Evolutionary conservation across 768 basidiomycete species (phyloP), one percentile per base, ranked within the genome.

Genomic region (Lactarius indigo): DNA sequence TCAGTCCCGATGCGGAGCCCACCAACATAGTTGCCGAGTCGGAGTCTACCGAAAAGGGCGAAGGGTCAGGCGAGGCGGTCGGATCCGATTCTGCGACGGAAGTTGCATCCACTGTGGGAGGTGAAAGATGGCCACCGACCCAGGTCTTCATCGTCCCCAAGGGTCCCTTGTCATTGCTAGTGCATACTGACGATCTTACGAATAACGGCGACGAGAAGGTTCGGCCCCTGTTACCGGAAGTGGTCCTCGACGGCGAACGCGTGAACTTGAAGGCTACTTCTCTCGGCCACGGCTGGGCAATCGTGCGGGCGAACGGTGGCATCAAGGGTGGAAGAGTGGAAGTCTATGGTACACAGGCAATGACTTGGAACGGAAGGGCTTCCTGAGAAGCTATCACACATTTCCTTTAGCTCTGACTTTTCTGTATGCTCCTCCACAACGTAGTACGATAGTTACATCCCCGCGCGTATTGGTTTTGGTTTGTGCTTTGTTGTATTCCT

Each of bases 301-400:
- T 69, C 30, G 37, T 69, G 61, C 61, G 42, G 26, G 56, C 63
- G 17, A 63, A 56, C 23, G 68, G 50, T 20, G 62, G 59, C 9
- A 54, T 70, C 55, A 57, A 52, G 59, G 68, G 68, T 26, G 70
- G 70, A 7, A 57, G 55, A 44, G 68, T 63, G 57, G 60, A 69
- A 47, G 57, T 69, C 6, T 59, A 68, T 42, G 57, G 41, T 13
- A 39, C 35, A 12, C 18, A 33, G 37, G 39, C 26, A 10, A 59
- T 57, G 15, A 10, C 30, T 33, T 9, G 33, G 42, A 57, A 35
- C 33, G 65, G 37, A 23, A 7, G 8, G 47, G 9, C 20, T 39
- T 20, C 35, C 4, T 64, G 62, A 64, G 42, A 50, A 26, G 7
- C 33, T 18, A 50, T 12, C n/a, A 62, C 54, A 59, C 41, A 6